Conservation (phyloP, 192 early-diverging fungal species). For the Cetraspora pellucida region DNA sequence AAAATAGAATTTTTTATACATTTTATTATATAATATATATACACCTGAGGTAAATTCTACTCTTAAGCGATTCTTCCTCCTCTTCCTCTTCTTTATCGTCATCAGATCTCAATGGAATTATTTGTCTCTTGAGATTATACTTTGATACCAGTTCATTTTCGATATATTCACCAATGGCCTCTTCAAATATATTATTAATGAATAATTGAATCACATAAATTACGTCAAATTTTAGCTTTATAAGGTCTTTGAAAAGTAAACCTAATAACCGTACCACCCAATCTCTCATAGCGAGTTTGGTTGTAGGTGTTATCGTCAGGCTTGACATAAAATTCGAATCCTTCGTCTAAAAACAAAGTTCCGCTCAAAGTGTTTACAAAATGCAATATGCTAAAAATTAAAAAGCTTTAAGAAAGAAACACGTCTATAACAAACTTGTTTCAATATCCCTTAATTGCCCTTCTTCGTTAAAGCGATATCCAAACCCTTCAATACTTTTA, state of each 20-base stretch:
- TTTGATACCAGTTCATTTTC: slow-evolving; percentile 26
- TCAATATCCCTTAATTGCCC: slow-evolving; percentile 13
- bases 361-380: neutral
- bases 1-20: neutral
- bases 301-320: slow-evolving; percentile 22
- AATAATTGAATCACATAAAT: slow-evolving; percentile 1
- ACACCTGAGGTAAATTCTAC: slow-evolving; percentile 27
- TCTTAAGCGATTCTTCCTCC: neutral
- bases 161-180: slow-evolving; percentile 21
- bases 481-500: slow-evolving; percentile 22
- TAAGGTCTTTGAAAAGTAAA: slow-evolving; percentile 3
- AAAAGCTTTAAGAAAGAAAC: slow-evolving; percentile 16
- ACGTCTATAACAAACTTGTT: slow-evolving; percentile 28
- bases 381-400: neutral
- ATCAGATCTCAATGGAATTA: slow-evolving; percentile 11
- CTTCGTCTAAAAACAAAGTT: slow-evolving; percentile 6
- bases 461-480: slow-evolving; percentile 28
- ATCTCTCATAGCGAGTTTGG: slow-evolving; percentile 29
- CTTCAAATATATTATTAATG: too few relatives aligned
- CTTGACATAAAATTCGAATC: slow-evolving; percentile 16
- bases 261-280: slow-evolving; percentile 15
- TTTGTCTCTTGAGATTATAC: slow-evolving; percentile 5
- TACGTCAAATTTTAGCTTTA: too few relatives aligned
- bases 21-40: neutral
- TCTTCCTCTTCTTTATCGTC: neutral